Percentiles rank a stretch among this genome's conserved stretches.
These are phyloP conservation scores for Cetraspora pellucida DNA, from an alignment of 192 early-diverging fungal genomes.

Conservation along the genomic window DNA sequence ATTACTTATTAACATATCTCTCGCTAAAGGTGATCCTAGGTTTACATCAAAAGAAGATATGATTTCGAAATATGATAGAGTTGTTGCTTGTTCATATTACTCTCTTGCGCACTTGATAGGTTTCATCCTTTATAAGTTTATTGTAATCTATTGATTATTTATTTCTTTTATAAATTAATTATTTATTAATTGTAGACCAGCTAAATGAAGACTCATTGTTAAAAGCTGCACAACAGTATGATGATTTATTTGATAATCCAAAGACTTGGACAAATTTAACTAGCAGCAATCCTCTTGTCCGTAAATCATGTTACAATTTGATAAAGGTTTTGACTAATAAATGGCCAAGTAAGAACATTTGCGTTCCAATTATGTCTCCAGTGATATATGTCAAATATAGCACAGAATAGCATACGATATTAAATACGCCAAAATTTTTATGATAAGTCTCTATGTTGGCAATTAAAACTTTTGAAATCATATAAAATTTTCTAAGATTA, in stretches of 20 bases:
- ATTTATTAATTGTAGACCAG: background rate
- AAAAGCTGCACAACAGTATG: constrained; percentile 45
- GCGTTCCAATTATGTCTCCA: too few relatives aligned
- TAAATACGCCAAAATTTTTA: too few relatives aligned
- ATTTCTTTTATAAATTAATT: constrained; percentile 18
- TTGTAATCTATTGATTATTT: constrained; percentile 21
- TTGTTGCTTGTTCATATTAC: constrained; percentile 64
- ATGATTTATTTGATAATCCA: constrained; percentile 51
- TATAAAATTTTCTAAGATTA: too few relatives aligned
- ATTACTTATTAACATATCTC: background rate
- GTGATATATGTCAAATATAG: too few relatives aligned
- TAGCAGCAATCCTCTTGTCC: constrained; percentile 52
- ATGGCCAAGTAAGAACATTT: constrained; percentile 46
- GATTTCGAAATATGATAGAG: constrained; percentile 67
- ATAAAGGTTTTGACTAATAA: constrained; percentile 53
- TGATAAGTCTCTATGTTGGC: too few relatives aligned
- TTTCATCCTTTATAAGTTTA: constrained; percentile 32
- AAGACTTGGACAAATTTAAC: constrained; percentile 59
- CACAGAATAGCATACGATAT: too few relatives aligned
- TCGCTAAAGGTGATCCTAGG: constrained; percentile 63
- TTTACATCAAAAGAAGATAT: constrained; percentile 78
- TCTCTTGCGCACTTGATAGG: constrained; percentile 58
- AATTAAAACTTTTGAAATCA: too few relatives aligned
- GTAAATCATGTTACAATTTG: constrained; percentile 63
- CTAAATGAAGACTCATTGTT: constrained; percentile 17